These are phyloP conservation scores for Trametes maxima DNA, from an alignment of 768 basidiomycete species.

Conservation along the genomic window DNA sequence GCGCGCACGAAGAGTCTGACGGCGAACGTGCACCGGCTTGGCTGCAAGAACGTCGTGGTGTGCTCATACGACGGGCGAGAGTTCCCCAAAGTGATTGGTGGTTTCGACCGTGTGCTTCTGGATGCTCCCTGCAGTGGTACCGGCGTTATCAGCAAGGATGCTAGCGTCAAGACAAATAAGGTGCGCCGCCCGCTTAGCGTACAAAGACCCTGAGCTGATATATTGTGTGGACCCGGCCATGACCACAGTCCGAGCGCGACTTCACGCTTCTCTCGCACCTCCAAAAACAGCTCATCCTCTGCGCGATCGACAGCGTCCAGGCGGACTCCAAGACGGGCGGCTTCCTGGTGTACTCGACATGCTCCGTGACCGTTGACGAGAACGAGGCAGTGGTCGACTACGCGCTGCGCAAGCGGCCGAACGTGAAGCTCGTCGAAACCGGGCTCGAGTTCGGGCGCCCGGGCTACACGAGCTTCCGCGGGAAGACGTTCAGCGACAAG, in stretches of 20 bases:
- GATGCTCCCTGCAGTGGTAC: slow-evolving; percentile 99
- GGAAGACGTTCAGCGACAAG: slow-evolving; percentile 83
- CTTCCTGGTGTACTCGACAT: slow-evolving; percentile 96
- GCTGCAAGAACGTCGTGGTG: slow-evolving; percentile 97
- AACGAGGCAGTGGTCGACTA: slow-evolving; percentile 99
- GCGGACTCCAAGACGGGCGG: slow-evolving; percentile 91
- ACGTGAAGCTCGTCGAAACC: slow-evolving; percentile 89
- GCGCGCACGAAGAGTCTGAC: slow-evolving; percentile 93
- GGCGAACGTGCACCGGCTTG: slow-evolving; percentile 94
- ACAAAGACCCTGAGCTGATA: slow-evolving; percentile 9
- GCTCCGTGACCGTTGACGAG: slow-evolving; percentile 97
- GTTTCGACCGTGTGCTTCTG: slow-evolving; percentile 94
- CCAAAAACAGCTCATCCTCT: slow-evolving; percentile 97
- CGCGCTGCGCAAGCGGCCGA: slow-evolving; percentile 91
- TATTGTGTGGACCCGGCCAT: neutral
- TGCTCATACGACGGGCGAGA: slow-evolving; percentile 97
- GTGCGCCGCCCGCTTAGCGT: slow-evolving; percentile 45
- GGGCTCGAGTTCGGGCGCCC: slow-evolving; percentile 92
- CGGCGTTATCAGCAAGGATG: slow-evolving; percentile 97
- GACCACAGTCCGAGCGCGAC: slow-evolving; percentile 82
- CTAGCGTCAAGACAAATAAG: slow-evolving; percentile 98
- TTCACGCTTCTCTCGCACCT: slow-evolving; percentile 95
- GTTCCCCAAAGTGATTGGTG: slow-evolving; percentile 98
- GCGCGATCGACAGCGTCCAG: slow-evolving; percentile 94
- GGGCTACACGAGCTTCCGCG: slow-evolving; percentile 88